Conservation (phyloP, 2,329 filamentous ascomycete genomes). For the Penicillium crustosum region DNA sequence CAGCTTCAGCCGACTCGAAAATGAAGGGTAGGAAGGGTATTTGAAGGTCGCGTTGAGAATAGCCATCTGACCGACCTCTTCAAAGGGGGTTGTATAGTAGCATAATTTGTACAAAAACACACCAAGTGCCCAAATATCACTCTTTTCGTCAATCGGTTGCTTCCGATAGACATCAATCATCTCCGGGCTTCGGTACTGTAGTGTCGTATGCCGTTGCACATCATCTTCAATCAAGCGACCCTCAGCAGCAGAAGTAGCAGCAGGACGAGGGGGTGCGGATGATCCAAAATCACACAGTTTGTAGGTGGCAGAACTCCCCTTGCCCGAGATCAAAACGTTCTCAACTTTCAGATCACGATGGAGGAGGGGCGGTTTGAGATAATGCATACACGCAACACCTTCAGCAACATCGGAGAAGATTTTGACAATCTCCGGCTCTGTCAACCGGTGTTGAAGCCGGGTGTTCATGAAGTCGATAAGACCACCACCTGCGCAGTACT, state of each 20-base stretch:
- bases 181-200: conserved; percentile 96
- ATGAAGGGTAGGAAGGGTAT: conserved; percentile 82
- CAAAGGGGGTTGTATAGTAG: conserved; percentile 98
- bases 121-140: conserved; percentile 95
- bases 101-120: conserved; percentile 96
- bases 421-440: conserved; percentile 93
- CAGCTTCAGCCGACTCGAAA: conserved; percentile 85
- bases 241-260: conserved; percentile 82
- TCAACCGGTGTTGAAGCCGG: conserved; percentile 89
- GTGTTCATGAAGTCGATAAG: conserved; percentile 99
- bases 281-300: conserved; percentile 99
- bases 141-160: conserved; percentile 96
- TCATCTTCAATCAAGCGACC: conserved; percentile 94
- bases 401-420: conserved; percentile 96
- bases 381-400: conserved; percentile 98
- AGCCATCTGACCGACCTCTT: conserved; percentile 95
- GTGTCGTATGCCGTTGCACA: conserved; percentile 91
- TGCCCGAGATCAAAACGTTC: conserved; percentile 84
- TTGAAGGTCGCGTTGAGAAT: conserved; percentile 95
- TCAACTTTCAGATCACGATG: conserved; percentile 97
- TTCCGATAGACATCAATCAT: conserved; percentile 99
- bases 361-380: conserved; percentile 87
- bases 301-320: conserved; percentile 69
- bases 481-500: conserved; percentile 91
- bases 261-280: conserved; percentile 76